Base-by-base conservation (phyloP, 1,284 basidiomycete genomes). In the Limonomyces culmigenus region DNA sequence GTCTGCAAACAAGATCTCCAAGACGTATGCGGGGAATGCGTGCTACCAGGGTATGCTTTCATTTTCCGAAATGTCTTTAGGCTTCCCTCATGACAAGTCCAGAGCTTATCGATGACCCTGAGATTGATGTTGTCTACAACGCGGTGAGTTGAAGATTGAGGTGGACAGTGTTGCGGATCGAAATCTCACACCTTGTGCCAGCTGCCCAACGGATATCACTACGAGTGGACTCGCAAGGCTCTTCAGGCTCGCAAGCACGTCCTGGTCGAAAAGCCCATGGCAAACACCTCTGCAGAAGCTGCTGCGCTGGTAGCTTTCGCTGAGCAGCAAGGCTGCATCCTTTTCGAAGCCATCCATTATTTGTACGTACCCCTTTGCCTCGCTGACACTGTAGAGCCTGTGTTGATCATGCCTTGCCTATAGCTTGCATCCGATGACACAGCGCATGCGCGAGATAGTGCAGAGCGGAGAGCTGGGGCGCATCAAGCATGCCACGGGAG, bases 211-310 rank as follows among this genome's bases (percentile, higher is more conserved):
- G 67, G 64, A 2, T 52, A 80, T 13, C 77, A 83, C 46, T 77
- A 63, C 41, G 77, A 81, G 45, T 84, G 77, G 77, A 74, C 77
- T 1, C 74, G 78, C 65, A 79, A 77, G 43, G 74, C 74, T 4
- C 59, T 84, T 17, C 54, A 56, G 5, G 70, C 72, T 1, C 73
- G 75, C 2, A 83, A 84, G 50, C 77, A 81, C 44, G 76, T 83
- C 10, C 53, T 83, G 3, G 55, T 78, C 5, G 80, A 83, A 48
- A 81, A 81, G 47, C 79, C 77, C 0, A 61, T 66, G 19, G 56
- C 69, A 1, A 50, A 73, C 42, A 74, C 68, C 0, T 67, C 67
- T 3, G 67, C 68, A 18, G 77, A 83, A 46, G 66, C 68, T 0
- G 59, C 56, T 14, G 44, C 46, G 40, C 50, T 58, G 46, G 55